These are phyloP conservation scores for Malbranchea zuffiana DNA, from an alignment of 2,329 filamentous ascomycete genomes.

Conservation along the genomic window DNA sequence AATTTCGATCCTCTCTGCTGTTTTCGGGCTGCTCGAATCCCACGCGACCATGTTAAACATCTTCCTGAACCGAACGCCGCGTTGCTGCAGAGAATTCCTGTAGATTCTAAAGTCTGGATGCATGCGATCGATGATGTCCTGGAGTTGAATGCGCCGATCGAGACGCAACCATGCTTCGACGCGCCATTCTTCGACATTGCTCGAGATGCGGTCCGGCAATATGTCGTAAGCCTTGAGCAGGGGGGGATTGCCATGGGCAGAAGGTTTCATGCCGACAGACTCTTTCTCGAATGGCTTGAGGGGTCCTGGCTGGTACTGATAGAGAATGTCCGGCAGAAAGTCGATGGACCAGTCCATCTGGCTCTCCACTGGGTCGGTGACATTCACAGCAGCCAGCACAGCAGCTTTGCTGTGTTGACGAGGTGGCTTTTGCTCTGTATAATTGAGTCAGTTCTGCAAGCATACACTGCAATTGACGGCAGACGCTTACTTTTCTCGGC, in stretches of 20 bases:
- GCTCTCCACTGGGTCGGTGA: constrained; percentile 11
- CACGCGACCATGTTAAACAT: constrained; percentile 21
- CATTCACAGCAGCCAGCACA: constrained; percentile 3
- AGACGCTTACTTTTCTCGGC: too few species aligned
- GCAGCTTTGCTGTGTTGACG: constrained; percentile 9
- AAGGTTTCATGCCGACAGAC: constrained; percentile 10
- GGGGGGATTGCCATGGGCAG: constrained; percentile 11
- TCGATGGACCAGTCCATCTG: constrained; percentile 19
- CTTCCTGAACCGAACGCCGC: constrained; percentile 20
- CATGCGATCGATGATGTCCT: constrained; percentile 24
- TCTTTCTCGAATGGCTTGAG: constrained; percentile 5
- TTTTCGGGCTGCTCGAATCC: constrained; percentile 20
- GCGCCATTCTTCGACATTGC: constrained; percentile 23
- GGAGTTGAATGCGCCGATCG: constrained; percentile 20
- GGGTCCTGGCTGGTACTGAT: constrained; percentile 14
- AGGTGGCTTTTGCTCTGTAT: constrained; percentile 5
- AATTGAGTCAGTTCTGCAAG: too few species aligned
- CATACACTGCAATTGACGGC: too few species aligned
- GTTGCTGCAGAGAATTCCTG: constrained; percentile 22
- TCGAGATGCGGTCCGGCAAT: constrained; percentile 23
- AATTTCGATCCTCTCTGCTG: constrained; percentile 11
- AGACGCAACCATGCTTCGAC: constrained; percentile 26
- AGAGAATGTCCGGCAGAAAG: constrained; percentile 22
- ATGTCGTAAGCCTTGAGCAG: constrained; percentile 17
- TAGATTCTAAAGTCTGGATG: constrained; percentile 14